Percentiles rank a stretch among this genome's conserved stretches.
Conservation (phyloP, 1,139 yeast species). For the Candida tropicalis region DNA sequence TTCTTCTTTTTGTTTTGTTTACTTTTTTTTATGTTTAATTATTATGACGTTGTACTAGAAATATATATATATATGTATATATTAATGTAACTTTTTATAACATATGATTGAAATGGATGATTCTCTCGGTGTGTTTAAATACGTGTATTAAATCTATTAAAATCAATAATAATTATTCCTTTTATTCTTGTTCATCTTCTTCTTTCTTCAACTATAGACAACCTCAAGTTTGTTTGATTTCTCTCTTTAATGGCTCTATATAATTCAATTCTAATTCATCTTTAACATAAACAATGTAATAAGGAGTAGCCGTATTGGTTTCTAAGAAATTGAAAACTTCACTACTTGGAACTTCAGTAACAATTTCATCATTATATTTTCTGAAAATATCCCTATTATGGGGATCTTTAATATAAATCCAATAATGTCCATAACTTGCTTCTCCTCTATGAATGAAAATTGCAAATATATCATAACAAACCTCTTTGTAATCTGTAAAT, state of each 20-base stretch:
- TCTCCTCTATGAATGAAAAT: slow-evolving; percentile 95
- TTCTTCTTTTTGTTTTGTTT: not conserved
- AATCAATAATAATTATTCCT: too few relatives aligned
- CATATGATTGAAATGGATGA: too few relatives aligned
- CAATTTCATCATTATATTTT: slow-evolving; percentile 90
- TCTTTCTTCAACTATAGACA: too few relatives aligned
- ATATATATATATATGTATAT: not conserved
- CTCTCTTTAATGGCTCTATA: slow-evolving; percentile 69
- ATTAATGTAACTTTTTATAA: too few relatives aligned
- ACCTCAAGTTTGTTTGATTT: slow-evolving; percentile 17
- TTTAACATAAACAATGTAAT: slow-evolving; percentile 81
- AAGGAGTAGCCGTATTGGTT: slow-evolving; percentile 89
- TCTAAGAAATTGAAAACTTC: slow-evolving; percentile 78
- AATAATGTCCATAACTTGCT: slow-evolving; percentile 94
- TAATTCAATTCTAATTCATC: slow-evolving; percentile 59
- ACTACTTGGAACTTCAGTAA: slow-evolving; percentile 71
- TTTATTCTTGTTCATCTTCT: too few relatives aligned
- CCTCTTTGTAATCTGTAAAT: slow-evolving; percentile 58
- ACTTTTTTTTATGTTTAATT: too few relatives aligned
- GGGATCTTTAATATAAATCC: slow-evolving; percentile 89
- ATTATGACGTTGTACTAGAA: slow-evolving; percentile 1
- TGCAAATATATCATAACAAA: slow-evolving; percentile 85
- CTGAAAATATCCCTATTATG: slow-evolving; percentile 65
- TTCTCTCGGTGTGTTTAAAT: too few relatives aligned
- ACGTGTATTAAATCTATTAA: too few relatives aligned